Base-by-base conservation (phyloP, 1,284 basidiomycete genomes). In the Leccinum subspadiceum region DNA sequence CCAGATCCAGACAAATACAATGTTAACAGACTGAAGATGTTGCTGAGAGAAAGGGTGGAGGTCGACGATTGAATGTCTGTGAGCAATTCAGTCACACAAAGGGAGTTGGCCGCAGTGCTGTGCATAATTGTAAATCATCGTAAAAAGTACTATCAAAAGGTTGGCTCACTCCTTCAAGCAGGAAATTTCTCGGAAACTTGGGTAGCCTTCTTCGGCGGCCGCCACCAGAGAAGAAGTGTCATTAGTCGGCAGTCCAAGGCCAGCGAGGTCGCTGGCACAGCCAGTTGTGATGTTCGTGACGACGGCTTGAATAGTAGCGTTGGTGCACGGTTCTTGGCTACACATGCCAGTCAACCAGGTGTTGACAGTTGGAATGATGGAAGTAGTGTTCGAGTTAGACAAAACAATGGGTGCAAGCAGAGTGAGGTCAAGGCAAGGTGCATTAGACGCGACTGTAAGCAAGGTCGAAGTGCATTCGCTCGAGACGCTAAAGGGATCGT, bases 301-400 rank as follows among this genome's bases (percentile, higher is more conserved):
- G 37, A 88, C 73, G 7, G 74, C 66, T 13, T 79, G 70, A 68
- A 81, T 76, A 3, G 82, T 82, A 31, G 73, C 71, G 65, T 89
- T 86, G 61, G 74, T 79, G 73, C 88, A 90, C n/a, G 82, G 71
- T 2, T 76, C 70, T 53, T 78, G 75, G 31, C 76, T 63, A 71
- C 89, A 91, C 55, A 86, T 35, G 35, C 79, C 80, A 2, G 73
- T 77, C 57, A 89, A 71, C 87, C 86, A 89, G 41, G 53, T 78
- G 71, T 86, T 76, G 60, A 90, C 65, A 6, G 82, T 78, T 2
- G 69, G 64, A 46, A 89, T 73, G 53, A 88, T 61, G 2, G 86
- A 86, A 8, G 74, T 66, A 63, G 55, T 58, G 26, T 75, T 78
- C 2, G 73, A 58, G 54, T 73, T 68, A 6, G 74, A 69, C 12